phyloP scores from a whole-genome alignment of 805 yeast genomes.

The Metschnikowia similis region DNA sequence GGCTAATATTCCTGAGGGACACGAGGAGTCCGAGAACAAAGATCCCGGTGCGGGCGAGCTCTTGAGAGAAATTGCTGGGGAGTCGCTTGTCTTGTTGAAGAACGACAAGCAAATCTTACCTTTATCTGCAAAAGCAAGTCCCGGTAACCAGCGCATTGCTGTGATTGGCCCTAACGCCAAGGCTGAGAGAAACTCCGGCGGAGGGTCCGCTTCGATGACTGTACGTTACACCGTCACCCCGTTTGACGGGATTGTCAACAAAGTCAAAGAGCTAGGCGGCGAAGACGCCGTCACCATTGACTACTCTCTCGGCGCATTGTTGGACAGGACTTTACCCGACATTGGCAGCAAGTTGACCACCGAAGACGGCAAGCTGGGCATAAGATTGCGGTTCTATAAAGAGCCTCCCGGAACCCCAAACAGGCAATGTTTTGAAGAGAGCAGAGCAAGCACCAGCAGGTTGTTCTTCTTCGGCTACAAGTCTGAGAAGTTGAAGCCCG shows the following conservation, averaged over 20 bases:
- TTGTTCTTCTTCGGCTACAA: slow-evolving; percentile 19
- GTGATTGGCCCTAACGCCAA: slow-evolving; percentile 61
- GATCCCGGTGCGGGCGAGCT: slow-evolving; percentile 13
- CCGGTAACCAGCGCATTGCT: slow-evolving; percentile 37
- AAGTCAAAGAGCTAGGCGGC: slow-evolving; percentile 19
- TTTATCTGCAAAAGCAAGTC: slow-evolving; percentile 18
- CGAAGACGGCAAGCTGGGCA: slow-evolving; percentile 25
- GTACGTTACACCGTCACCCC: slow-evolving; percentile 51
- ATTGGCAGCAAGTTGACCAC: slow-evolving; percentile 20
- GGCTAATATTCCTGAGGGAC: slow-evolving; percentile 38
- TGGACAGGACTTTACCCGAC: slow-evolving; percentile 30
- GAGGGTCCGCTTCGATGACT: slow-evolving; percentile 58
- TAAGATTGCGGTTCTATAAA: slow-evolving; percentile 23
- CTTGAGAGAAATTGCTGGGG: slow-evolving; percentile 21
- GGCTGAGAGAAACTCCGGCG: slow-evolving; percentile 49
- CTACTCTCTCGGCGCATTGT: slow-evolving; percentile 31
- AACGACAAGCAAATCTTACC: slow-evolving; percentile 49
- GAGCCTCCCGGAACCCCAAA: slow-evolving; percentile 23
- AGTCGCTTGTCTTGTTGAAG: slow-evolving; percentile 53
- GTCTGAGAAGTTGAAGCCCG: slow-evolving; percentile 6
- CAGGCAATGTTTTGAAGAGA: slow-evolving; percentile 25
- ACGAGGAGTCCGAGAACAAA: slow-evolving; percentile 23
- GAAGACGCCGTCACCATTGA: slow-evolving; percentile 15
- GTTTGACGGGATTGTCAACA: slow-evolving; percentile 40
- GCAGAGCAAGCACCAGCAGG: slow-evolving; percentile 13